A percentile compares a stretch with the other conserved stretches of the same genome.
phyloP scores from a whole-genome alignment of 306 rosid species.

The Abrus pulchellus region DNA sequence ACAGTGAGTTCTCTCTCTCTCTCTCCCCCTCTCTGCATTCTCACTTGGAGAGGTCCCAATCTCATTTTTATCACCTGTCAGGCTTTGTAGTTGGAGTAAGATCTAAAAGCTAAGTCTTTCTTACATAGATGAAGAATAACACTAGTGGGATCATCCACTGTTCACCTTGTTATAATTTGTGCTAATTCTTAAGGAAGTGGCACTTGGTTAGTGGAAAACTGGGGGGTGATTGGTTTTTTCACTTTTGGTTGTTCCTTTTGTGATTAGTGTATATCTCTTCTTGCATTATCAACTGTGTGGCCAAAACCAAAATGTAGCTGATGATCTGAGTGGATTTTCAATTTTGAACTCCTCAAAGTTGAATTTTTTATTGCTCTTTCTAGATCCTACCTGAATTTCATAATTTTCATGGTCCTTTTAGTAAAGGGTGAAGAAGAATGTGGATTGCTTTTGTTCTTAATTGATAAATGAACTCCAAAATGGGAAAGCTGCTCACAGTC shows the following conservation, averaged over 20 bases:
- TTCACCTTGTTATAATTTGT: conserved; percentile 30
- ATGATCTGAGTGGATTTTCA: conserved; percentile 38
- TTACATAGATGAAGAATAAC: conserved; percentile 37
- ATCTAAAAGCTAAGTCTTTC: conserved; percentile 37
- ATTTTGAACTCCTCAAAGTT: conserved; percentile 11
- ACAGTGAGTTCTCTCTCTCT: conserved; percentile 56
- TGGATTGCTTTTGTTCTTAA: conserved; percentile 28
- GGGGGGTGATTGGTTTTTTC: conserved; percentile 18
- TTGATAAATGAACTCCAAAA: neutral
- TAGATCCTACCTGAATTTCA: conserved; percentile 47
- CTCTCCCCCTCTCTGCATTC: conserved; percentile 29
- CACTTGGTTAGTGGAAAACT: conserved; percentile 14
- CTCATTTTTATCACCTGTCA: neutral
- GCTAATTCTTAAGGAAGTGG: neutral
- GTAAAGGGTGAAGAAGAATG: conserved; percentile 18
- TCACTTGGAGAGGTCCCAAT: neutral
- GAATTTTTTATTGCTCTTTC: neutral
- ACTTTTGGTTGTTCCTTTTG: neutral
- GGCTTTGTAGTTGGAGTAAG: conserved; percentile 38
- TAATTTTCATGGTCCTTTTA: neutral
- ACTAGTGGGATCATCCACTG: conserved; percentile 19
- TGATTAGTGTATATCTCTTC: conserved; percentile 8
- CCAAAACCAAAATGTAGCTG: conserved; percentile 37
- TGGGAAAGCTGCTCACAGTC: conserved; percentile 33
- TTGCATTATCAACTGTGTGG: conserved; percentile 19